phyloP scores from a whole-genome alignment of 352 stramenopile genomes.

The Pythium brachiatum region DNA sequence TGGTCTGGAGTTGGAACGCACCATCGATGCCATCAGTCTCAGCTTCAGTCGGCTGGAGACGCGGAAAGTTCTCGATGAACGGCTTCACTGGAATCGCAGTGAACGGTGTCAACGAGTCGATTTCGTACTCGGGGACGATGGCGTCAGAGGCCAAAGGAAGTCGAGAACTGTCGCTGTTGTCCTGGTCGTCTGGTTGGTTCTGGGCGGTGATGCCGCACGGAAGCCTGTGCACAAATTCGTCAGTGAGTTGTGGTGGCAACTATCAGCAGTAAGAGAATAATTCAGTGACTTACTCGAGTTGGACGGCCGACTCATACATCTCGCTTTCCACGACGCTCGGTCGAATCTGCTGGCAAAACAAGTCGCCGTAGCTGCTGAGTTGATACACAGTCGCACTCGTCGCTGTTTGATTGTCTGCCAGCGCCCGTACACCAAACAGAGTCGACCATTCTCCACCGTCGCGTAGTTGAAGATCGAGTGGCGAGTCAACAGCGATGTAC shows the following conservation, averaged over 20 bases:
- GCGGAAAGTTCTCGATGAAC: slow-evolving; percentile 50
- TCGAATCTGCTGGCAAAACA: slow-evolving; percentile 59
- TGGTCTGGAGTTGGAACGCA: slow-evolving; percentile 1
- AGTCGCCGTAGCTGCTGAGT: slow-evolving; percentile 61
- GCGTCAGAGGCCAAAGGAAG: slow-evolving; percentile 56
- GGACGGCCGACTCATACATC: slow-evolving; percentile 45
- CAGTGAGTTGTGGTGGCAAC: neutral
- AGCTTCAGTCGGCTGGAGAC: slow-evolving; percentile 22
- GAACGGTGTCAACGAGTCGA: slow-evolving; percentile 45
- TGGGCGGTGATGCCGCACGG: slow-evolving; percentile 46
- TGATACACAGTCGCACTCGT: slow-evolving; percentile 42
- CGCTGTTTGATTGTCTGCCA: slow-evolving; percentile 19
- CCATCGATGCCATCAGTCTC: neutral
- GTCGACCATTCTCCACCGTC: slow-evolving; percentile 61
- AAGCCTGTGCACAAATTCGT: slow-evolving; percentile 31
- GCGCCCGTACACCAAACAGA: slow-evolving; percentile 46
- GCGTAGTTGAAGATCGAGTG: slow-evolving; percentile 54
- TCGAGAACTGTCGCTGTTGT: slow-evolving; percentile 2
- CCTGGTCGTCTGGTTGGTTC: slow-evolving; percentile 2
- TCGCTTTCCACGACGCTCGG: slow-evolving; percentile 28
- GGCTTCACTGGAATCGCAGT: slow-evolving; percentile 38
- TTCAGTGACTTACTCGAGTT: slow-evolving; percentile 44
- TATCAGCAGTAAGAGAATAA: too few relatives aligned
- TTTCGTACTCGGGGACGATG: slow-evolving; percentile 55
- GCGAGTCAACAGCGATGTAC: slow-evolving; percentile 53